Percentiles rank a stretch among this genome's conserved stretches.
These are phyloP conservation scores for Starmerella vitae DNA, from an alignment of 805 yeast species.

Conservation along the genomic window DNA sequence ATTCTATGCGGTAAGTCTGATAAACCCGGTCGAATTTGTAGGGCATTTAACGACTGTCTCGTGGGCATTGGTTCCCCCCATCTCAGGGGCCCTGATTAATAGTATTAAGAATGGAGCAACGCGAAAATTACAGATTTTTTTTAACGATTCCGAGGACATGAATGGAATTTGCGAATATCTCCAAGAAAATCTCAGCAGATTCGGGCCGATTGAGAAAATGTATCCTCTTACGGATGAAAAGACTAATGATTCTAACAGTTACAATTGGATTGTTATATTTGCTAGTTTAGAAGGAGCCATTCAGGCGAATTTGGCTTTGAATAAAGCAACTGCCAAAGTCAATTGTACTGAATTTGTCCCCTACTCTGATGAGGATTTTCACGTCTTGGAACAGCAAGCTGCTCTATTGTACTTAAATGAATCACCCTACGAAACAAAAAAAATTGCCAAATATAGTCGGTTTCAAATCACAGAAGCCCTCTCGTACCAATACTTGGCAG, in stretches of 20 bases:
- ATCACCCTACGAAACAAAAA: conserved; percentile 76
- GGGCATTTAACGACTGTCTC: conserved; percentile 78
- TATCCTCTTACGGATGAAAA: conserved; percentile 64
- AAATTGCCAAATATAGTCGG: conserved; percentile 24
- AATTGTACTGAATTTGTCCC: too few relatives aligned
- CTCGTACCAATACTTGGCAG: conserved; percentile 90
- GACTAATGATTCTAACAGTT: conserved; percentile 61
- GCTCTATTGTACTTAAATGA: conserved; percentile 90
- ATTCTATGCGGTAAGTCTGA: conserved; percentile 85
- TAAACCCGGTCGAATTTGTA: conserved; percentile 66
- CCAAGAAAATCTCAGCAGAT: conserved; percentile 45
- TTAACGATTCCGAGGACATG: conserved; percentile 48
- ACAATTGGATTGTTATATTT: conserved; percentile 2
- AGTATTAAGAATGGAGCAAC: conserved; percentile 57
- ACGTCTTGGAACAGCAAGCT: conserved; percentile 90
- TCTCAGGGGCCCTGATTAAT: conserved; percentile 58
- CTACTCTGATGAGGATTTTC: conserved; percentile 22
- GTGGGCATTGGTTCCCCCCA: conserved; percentile 77
- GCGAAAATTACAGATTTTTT: conserved; percentile 83
- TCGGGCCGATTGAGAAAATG: conserved; percentile 76
- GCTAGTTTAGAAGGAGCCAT: conserved; percentile 38
- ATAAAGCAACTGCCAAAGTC: conserved; percentile 45
- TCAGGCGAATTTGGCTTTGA: conserved; percentile 64
- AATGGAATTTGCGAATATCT: conserved; percentile 34
- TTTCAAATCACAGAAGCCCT: conserved; percentile 29